Conservation (phyloP, 345 rosid species). For the Eucalyptus erythrocorys region DNA sequence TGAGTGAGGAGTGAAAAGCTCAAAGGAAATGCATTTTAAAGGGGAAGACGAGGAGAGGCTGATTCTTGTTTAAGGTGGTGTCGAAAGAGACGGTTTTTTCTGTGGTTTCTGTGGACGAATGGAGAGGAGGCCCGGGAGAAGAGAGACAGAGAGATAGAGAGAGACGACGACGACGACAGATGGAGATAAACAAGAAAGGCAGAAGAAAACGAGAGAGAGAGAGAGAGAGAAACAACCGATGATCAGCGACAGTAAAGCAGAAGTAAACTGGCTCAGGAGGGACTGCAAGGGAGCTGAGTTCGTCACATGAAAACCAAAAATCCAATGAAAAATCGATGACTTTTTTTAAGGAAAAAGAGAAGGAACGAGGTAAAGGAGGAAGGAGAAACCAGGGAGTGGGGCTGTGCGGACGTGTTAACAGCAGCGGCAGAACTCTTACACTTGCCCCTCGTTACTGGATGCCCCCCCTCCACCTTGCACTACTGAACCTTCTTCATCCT, state of each 20-base stretch:
- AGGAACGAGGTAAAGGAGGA: background rate
- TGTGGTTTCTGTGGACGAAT: background rate
- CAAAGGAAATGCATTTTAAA: background rate
- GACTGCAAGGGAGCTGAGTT: background rate
- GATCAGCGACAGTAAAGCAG: background rate
- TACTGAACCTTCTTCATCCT: background rate
- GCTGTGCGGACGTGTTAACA: constrained; percentile 3
- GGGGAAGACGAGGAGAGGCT: background rate
- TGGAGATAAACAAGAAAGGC: background rate
- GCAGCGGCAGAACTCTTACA: constrained; percentile 17
- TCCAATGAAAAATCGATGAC: background rate
- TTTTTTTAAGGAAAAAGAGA: background rate
- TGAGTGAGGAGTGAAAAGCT: background rate
- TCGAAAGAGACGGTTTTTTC: background rate
- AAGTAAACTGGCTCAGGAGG: background rate
- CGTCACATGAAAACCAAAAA: background rate
- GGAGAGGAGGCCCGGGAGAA: background rate
- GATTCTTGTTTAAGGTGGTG: background rate
- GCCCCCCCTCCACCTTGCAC: background rate
- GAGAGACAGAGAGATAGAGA: background rate
- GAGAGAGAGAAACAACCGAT: background rate
- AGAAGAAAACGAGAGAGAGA: background rate
- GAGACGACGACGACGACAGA: background rate
- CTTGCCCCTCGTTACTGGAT: constrained; percentile 20
- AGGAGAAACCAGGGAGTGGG: background rate